These are phyloP conservation scores for Globisporangium megalacanthum DNA, from an alignment of 352 stramenopile species.

Conservation along the genomic window DNA sequence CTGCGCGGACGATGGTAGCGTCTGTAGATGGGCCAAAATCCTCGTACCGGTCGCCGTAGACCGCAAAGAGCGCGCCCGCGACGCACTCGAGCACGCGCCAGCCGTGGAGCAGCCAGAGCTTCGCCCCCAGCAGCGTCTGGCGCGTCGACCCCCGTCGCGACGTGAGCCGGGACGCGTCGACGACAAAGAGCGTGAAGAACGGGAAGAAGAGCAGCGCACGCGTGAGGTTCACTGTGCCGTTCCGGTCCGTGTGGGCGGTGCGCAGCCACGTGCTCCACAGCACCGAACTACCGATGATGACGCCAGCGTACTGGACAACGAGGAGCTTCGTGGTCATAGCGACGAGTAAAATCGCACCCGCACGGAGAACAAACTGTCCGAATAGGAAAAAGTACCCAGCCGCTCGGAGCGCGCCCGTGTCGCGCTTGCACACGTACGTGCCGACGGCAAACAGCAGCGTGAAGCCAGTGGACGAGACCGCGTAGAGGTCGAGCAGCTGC, in stretches of 20 bases:
- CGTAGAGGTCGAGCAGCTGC: constrained; percentile 56
- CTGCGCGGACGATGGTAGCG: constrained; percentile 26
- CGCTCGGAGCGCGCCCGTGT: constrained; percentile 21
- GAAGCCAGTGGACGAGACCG: constrained; percentile 43
- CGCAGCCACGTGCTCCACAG: constrained; percentile 24
- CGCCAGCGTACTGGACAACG: constrained; percentile 31
- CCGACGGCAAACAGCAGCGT: constrained; percentile 41
- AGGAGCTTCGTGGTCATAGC: constrained; percentile 48
- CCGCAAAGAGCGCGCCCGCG: constrained; percentile 29
- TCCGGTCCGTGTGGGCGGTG: constrained; percentile 31
- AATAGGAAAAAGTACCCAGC: constrained; percentile 41
- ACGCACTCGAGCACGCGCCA: constrained; percentile 60
- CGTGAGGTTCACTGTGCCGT: constrained; percentile 29
- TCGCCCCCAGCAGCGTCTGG: constrained; percentile 26
- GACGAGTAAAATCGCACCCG: constrained; percentile 55
- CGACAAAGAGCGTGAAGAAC: constrained; percentile 57
- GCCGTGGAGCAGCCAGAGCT: constrained; percentile 33
- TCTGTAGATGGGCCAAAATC: constrained; percentile 53
- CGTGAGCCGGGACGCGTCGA: constrained; percentile 45
- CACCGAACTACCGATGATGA: constrained; percentile 33
- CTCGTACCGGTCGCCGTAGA: constrained; percentile 42
- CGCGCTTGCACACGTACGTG: constrained; percentile 40
- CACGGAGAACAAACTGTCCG: constrained; percentile 56
- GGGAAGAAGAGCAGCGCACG: constrained; percentile 55
- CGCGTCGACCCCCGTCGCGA: constrained; percentile 23